phyloP scores from a whole-genome alignment of 345 rosid genomes.

The Eucalyptus tenuipes region DNA sequence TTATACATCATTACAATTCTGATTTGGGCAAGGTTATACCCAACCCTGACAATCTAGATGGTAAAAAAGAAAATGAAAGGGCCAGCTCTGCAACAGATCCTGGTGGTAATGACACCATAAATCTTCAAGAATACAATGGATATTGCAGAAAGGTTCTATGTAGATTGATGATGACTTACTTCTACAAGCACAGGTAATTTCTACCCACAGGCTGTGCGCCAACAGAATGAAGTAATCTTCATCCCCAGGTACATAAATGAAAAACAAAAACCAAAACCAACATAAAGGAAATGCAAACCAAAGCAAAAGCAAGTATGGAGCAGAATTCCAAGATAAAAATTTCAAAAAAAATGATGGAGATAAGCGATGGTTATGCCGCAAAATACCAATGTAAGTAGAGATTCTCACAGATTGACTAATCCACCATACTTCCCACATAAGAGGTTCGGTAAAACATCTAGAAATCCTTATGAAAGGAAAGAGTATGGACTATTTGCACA shows the following conservation, averaged over 20 bases:
- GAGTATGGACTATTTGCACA: background rate
- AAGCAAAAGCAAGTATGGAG: background rate
- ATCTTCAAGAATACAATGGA: background rate
- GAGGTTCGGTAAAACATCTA: background rate
- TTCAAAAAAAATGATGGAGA: background rate
- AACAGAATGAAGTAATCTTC: background rate
- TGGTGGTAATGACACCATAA: background rate
- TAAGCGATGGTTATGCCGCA: background rate
- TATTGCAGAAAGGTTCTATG: background rate
- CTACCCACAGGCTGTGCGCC: background rate
- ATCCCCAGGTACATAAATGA: background rate
- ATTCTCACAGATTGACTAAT: background rate
- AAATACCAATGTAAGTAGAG: background rate
- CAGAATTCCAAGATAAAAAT: background rate
- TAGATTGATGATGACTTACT: background rate
- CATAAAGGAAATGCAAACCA: background rate
- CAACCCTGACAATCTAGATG: background rate
- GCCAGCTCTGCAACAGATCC: background rate
- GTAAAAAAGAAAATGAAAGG: background rate
- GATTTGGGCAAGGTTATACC: background rate
- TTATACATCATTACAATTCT: background rate
- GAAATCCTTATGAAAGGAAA: background rate
- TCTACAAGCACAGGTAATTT: background rate
- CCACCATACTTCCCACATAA: background rate
- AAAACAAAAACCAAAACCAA: background rate